Evolutionary conservation across 371 early-diverging fungal genomes (phyloP), one percentile per base, ranked within the genome.

Genomic region (Cokeromyces recurvatus): DNA sequence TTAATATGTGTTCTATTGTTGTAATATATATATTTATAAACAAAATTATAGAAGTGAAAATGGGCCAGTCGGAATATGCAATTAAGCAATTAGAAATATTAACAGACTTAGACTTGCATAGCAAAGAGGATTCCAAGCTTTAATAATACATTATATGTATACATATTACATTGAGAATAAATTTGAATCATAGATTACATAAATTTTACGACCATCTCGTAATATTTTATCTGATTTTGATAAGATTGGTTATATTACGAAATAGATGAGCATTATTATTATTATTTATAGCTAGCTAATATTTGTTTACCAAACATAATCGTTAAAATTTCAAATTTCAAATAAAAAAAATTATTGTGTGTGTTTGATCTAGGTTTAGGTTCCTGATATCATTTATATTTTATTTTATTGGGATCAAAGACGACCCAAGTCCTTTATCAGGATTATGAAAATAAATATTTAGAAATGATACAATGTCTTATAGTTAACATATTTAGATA

Each of bases 61-160:
- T 86, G 36, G 83, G 83, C 5, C 55, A 62, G n/a, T 71, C 81
- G 5, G 48, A 62, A 35, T 64, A 78, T 32, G 87, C 87, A n/a
- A 66, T 87, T 12, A 43, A 64, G 38, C 52, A 75, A 31, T 57
- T 87, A 12, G 82, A 79, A 25, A 14, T 3, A 11, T 27, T 65
- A 16, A 67, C 67, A 4, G 54, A 58, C 9, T 54, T 71, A 32
- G 71, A 71, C 55, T 51, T 71, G 24, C 62, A 48, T 32, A 50
- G 41, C 38, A 51, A 48, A 11, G 15, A 37, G 9, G 44, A n/a
- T 36, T 14, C 48, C 24, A 58, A 57, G 35, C 48, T 52, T 32
- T 61, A 48, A 46, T 29, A 29, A 41, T 22, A 36, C 39, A 11
- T 43, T n/a, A n/a, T n/a, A n/a, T n/a, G n/a, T n/a, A n/a, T n/a